Evolutionary conservation across 2,329 filamentous ascomycete genomes (phyloP).

Genomic region (Laburnicola sp.): DNA sequence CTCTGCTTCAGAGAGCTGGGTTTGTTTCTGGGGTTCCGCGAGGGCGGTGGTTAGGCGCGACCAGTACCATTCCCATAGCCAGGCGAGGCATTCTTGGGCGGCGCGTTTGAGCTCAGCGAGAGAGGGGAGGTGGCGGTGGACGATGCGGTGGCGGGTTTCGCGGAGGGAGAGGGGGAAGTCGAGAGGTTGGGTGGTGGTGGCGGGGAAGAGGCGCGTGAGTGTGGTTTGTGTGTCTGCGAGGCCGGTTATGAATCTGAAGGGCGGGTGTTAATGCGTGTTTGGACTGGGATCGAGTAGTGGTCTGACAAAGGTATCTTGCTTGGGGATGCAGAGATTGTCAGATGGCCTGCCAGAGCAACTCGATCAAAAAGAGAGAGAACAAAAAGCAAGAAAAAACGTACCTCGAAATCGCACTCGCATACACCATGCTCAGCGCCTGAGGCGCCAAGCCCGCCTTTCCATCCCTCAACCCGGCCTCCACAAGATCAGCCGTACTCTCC

Average conservation of each 20-base stretch:
- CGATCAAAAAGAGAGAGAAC: neutral
- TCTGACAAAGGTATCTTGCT: neutral
- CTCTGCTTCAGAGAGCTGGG: slow-evolving; percentile 5
- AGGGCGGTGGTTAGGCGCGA: slow-evolving; percentile 49
- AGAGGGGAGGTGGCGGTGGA: slow-evolving; percentile 83
- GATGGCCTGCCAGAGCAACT: neutral
- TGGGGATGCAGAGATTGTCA: neutral
- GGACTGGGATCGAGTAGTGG: neutral
- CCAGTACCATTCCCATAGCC: slow-evolving; percentile 95
- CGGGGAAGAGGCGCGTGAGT: slow-evolving; percentile 29
- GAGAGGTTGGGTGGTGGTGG: slow-evolving; percentile 21
- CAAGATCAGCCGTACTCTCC: slow-evolving; percentile 75
- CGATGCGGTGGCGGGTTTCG: slow-evolving; percentile 85
- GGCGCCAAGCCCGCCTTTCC: slow-evolving; percentile 50
- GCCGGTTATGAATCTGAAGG: slow-evolving; percentile 74
- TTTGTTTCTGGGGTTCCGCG: neutral
- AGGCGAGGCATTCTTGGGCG: slow-evolving; percentile 70
- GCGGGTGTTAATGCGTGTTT: slow-evolving; percentile 5
- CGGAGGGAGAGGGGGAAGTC: slow-evolving; percentile 70
- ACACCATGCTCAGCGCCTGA: slow-evolving; percentile 69
- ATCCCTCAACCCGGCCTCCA: slow-evolving; percentile 70
- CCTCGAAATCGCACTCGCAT: slow-evolving; percentile 75
- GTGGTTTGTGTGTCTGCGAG: slow-evolving; percentile 66
- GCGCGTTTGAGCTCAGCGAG: slow-evolving; percentile 72
- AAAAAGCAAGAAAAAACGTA: slow-evolving; percentile 38